Percentiles rank a stretch among this genome's conserved stretches.
These are phyloP conservation scores for Phytophthora pini DNA, from an alignment of 352 stramenopile species.

Conservation along the genomic window DNA sequence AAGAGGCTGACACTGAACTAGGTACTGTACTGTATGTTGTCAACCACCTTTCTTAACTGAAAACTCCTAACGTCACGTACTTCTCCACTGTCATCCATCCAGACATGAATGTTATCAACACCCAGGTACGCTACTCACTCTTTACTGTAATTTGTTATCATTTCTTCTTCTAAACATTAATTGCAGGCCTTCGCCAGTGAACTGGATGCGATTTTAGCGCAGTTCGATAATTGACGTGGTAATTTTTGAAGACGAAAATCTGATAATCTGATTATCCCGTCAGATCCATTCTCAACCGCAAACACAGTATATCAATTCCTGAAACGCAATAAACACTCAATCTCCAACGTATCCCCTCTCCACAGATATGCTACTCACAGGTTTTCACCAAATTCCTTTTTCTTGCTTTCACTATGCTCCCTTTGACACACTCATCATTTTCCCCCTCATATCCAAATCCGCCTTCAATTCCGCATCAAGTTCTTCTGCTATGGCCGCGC, in stretches of 20 bases:
- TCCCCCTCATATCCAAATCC: slow-evolving; percentile 29
- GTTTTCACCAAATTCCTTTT: not conserved
- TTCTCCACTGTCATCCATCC: not conserved
- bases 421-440: not conserved
- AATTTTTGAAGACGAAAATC: slow-evolving; percentile 24
- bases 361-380: not conserved
- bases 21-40: slow-evolving; percentile 15
- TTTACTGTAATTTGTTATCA: not conserved
- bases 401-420: slow-evolving; percentile 5
- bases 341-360: not conserved
- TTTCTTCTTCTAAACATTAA: not conserved
- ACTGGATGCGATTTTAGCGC: slow-evolving; percentile 59
- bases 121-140: slow-evolving; percentile 38
- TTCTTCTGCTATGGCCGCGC: slow-evolving; percentile 16
- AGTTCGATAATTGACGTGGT: slow-evolving; percentile 37
- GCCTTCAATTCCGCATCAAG: slow-evolving; percentile 11
- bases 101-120: slow-evolving; percentile 55
- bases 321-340: not conserved
- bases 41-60: too few species aligned
- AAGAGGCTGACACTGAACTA: slow-evolving; percentile 42
- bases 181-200: slow-evolving; percentile 48
- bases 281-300: not conserved
- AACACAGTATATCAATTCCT: not conserved
- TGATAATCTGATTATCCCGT: slow-evolving; percentile 30
- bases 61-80: not conserved